Base-by-base conservation (phyloP, 2,329 filamentous ascomycete species). In the Stemphylium vesicarium region DNA sequence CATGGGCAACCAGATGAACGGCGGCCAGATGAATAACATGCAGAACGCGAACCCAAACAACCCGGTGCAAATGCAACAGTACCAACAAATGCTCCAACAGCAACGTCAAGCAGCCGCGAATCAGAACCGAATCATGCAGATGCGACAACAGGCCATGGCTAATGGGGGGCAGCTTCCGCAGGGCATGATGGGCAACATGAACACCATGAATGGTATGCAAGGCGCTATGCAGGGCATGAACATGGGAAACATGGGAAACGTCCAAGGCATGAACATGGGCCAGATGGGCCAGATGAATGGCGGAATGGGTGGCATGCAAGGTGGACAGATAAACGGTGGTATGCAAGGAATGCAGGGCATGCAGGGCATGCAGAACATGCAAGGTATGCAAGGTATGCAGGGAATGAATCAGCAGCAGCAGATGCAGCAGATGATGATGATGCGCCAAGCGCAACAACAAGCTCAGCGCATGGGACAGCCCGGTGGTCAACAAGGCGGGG, bases 341-440 rank as follows among this genome's bases (percentile, higher is more conserved):
- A 65, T 68, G 59, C 60, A 65, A 22, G 57, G 56, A 37, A 66
- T 66, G 63, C 59, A 68, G 44, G 62, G 60, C 24, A 66, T 65
- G 62, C 60, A 66, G 40, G 55, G 53, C 8, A 62, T 52, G 50
- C 29, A 35, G 15, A 20, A 20, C 8, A 44, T 42, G 40, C 39
- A 53, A 52, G 61, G 52, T 50, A 71, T 65, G 56, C 62, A 64
- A 29, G 26, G 26, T 29, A 29, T 29, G 26, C 26, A 29, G 26
- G 26, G 26, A 24, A 65, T 68, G 56, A 61, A 55, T 6, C 60
- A 66, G 36, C 68, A 67, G 54, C 69, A 74, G 53, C 71, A 75
- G 41, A 57, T 66, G 51, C 69, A 71, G 57, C 69, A 72, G 56
- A 69, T 71, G 65, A 65, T 71, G 63, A 63, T 72, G 61, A 69